Evolutionary conservation across 306 rosid genomes (phyloP), one percentile per base, ranked within the genome.

Genomic region (Vigna radiata): DNA sequence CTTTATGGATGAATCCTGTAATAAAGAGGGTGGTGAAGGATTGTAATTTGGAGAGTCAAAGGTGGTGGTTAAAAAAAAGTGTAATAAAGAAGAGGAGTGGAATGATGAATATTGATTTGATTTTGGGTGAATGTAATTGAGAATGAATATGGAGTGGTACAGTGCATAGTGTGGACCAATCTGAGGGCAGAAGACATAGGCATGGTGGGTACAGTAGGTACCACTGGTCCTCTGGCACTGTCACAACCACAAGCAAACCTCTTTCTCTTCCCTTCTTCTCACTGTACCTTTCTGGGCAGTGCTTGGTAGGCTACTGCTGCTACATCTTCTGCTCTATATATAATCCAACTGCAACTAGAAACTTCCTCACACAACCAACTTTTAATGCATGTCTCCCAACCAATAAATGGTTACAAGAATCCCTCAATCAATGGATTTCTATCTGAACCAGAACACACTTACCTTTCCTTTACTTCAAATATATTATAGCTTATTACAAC

Each of bases 161-260:
- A 56, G n/a, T 11, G 63, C n/a, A 31, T 29, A 36, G 68, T 73
- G 63, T 73, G 69, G 78, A 73, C 78, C 69, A 73, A 59, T 59
- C 1, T 73, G 16, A 8, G 47, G 54, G 52, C 8, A 33, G 62
- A 50, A 62, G n/a, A 3, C 60, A 31, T 33, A 14, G 18, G 50
- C 21, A 71, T 16, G 65, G 77, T 48, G 52, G 63, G 62, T 8
- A 16, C 17, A 17, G 73, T 65, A 21, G 73, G 66, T 53, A 21
- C 44, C 73, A 65, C 46, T 39, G 80, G 52, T 44, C 37, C 65
- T 76, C 55, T 76, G 80, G 64, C 55, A 64, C 1, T 19, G 65
- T 19, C 37, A 62, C 5, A 37, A 33, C 39, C 71, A 63, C 72
- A 52, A 56, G 44, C n/a, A 55, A 39, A 33, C 37, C 15, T 14